These are phyloP conservation scores for Aschersonia sp. DNA, from an alignment of 2,329 filamentous ascomycete species.

Conservation along the genomic window DNA sequence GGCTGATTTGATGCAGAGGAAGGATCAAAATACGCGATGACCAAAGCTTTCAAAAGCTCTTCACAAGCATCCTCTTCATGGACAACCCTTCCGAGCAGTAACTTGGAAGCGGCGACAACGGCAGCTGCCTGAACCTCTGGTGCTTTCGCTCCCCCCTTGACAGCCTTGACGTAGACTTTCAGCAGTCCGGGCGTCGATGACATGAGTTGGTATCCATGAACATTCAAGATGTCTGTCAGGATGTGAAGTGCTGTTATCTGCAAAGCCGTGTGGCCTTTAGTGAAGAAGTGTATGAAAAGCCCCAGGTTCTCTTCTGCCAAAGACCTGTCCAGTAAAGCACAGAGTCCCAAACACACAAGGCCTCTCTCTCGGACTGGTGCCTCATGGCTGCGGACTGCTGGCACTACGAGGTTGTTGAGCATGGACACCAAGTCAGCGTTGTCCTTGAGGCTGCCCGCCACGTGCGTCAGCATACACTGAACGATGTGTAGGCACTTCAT, in stretches of 20 bases:
- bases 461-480: constrained; percentile 92
- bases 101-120: constrained; percentile 69
- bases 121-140: constrained; percentile 69
- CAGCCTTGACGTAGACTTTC: constrained; percentile 73
- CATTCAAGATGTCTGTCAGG: constrained; percentile 81
- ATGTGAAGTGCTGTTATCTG: constrained; percentile 87
- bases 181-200: constrained; percentile 53
- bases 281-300: constrained; percentile 92
- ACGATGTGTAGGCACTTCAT: constrained; percentile 97
- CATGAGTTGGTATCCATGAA: constrained; percentile 69
- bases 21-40: constrained; percentile 81
- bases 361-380: constrained; percentile 85
- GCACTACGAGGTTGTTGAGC: constrained; percentile 92
- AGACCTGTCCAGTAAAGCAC: constrained; percentile 79
- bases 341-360: constrained; percentile 77
- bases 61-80: constrained; percentile 50
- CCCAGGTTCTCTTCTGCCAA: constrained; percentile 84
- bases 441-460: constrained; percentile 72
- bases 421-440: constrained; percentile 92
- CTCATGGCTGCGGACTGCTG: constrained; percentile 85
- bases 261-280: constrained; percentile 76
- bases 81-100: constrained; percentile 68
- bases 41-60: constrained; percentile 70
- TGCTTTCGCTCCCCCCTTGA: constrained; percentile 55
- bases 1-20: constrained; percentile 66